These are phyloP conservation scores for Mycena rosella DNA, from an alignment of 768 basidiomycete species.

Conservation along the genomic window DNA sequence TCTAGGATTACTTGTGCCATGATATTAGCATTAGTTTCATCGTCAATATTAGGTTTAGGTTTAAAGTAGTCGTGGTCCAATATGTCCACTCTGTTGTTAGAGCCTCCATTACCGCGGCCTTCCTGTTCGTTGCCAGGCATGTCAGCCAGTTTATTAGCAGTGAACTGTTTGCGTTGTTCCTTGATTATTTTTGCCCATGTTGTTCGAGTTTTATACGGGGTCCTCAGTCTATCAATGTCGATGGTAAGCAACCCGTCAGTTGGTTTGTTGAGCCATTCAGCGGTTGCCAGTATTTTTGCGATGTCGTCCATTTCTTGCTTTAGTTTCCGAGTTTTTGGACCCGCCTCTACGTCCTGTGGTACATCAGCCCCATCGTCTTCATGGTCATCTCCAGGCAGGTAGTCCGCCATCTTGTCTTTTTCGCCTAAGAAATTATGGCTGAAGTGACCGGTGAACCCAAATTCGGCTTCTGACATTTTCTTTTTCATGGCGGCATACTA, in stretches of 20 bases:
- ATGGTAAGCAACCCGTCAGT: neutral
- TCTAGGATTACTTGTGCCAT: neutral
- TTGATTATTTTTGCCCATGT: neutral
- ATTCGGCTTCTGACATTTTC: conserved; percentile 4
- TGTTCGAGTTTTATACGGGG: neutral
- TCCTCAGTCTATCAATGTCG: neutral
- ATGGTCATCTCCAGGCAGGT: neutral
- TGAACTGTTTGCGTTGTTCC: neutral
- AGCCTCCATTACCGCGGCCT: no score
- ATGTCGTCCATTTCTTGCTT: no score
- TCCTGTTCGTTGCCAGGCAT: neutral
- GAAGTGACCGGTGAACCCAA: neutral
- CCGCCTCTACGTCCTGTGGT: no score
- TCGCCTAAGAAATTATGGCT: neutral
- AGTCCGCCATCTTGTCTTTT: neutral
- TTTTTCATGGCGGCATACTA: conserved; percentile 19
- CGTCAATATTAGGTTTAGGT: neutral
- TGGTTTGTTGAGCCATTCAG: neutral
- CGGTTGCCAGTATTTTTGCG: neutral
- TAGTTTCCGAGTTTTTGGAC: no score
- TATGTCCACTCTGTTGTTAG: neutral
- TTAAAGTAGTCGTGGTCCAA: neutral
- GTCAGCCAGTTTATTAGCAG: neutral
- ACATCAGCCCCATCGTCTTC: neutral
- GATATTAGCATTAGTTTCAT: neutral